Evolutionary conservation across 331 rosid genomes (phyloP).

Genomic region (Acacia pycnantha): DNA sequence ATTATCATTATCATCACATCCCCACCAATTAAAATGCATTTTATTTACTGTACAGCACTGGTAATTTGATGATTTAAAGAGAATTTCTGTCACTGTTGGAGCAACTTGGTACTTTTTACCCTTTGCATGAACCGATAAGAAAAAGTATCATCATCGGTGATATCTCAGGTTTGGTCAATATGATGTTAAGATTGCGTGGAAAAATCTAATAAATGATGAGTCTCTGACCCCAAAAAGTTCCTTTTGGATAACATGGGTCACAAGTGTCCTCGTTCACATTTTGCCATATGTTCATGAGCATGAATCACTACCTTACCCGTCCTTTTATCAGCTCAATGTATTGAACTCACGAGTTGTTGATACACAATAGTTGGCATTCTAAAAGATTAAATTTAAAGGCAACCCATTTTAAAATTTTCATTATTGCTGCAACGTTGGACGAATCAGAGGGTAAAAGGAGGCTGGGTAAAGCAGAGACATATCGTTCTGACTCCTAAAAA

Average conservation of each 20-base stretch:
- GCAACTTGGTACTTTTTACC: not conserved
- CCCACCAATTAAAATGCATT: not conserved
- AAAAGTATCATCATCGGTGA: not conserved
- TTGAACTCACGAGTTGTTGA: not conserved
- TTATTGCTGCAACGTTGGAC: constrained; percentile 15
- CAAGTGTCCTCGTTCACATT: constrained; percentile 5
- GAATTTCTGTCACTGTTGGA: not conserved
- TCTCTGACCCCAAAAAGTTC: not conserved
- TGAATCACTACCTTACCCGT: constrained; percentile 4
- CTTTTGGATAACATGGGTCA: constrained; percentile 24
- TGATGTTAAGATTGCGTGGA: constrained; percentile 12
- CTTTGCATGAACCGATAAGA: not conserved
- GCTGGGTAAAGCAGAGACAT: not conserved
- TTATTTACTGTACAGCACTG: not conserved
- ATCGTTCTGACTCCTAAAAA: not conserved
- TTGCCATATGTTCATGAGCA: constrained; percentile 18
- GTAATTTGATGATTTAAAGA: constrained; percentile 11
- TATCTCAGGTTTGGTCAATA: constrained; percentile 12
- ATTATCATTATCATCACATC: not conserved
- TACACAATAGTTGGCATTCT: not conserved
- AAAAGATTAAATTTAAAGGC: constrained; percentile 7
- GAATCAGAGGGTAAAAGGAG: not conserved
- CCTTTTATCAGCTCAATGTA: not conserved
- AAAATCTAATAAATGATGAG: constrained; percentile 9
- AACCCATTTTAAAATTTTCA: not conserved